phyloP scores from a whole-genome alignment of 768 basidiomycete genomes.

The Agaricus sinodeliciosus region DNA sequence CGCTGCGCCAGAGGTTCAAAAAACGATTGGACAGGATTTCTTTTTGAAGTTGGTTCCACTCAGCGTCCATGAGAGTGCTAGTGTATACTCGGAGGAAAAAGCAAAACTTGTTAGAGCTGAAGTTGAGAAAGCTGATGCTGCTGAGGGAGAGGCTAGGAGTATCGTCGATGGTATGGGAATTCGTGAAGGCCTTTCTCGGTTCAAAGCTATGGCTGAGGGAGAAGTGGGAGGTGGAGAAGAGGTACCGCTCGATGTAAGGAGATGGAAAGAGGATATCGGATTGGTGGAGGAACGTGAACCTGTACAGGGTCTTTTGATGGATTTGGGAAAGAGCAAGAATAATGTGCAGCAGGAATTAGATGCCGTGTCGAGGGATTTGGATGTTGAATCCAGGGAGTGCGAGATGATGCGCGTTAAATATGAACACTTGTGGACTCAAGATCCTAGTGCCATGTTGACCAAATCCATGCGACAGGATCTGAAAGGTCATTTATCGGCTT shows the following conservation, averaged over 20 bases:
- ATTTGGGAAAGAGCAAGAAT: slow-evolving; percentile 54
- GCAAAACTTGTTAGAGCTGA: slow-evolving; percentile 87
- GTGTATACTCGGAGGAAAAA: slow-evolving; percentile 97
- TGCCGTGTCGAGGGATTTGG: slow-evolving; percentile 56
- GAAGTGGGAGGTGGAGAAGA: slow-evolving; percentile 57
- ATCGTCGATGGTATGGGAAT: slow-evolving; percentile 80
- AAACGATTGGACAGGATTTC: slow-evolving; percentile 88
- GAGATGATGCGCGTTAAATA: slow-evolving; percentile 86
- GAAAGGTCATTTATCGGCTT: slow-evolving; percentile 50
- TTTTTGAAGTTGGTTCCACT: slow-evolving; percentile 86
- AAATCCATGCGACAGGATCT: slow-evolving; percentile 71
- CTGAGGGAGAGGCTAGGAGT: slow-evolving; percentile 74
- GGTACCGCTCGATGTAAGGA: slow-evolving; percentile 61
- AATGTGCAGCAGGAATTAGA: slow-evolving; percentile 58
- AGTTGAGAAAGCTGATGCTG: slow-evolving; percentile 79
- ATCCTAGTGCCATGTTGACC: slow-evolving; percentile 69
- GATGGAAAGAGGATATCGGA: slow-evolving; percentile 70
- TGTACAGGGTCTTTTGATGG: slow-evolving; percentile 55
- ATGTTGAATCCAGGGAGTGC: slow-evolving; percentile 80
- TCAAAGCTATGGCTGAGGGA: slow-evolving; percentile 64
- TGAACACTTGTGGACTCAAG: slow-evolving; percentile 81
- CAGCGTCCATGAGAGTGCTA: slow-evolving; percentile 92
- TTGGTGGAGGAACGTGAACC: slow-evolving; percentile 62
- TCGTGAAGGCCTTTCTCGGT: slow-evolving; percentile 61
- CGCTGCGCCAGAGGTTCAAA: slow-evolving; percentile 83